Base-by-base conservation (phyloP, 1,284 basidiomycete species). In the Waitea zeae region DNA sequence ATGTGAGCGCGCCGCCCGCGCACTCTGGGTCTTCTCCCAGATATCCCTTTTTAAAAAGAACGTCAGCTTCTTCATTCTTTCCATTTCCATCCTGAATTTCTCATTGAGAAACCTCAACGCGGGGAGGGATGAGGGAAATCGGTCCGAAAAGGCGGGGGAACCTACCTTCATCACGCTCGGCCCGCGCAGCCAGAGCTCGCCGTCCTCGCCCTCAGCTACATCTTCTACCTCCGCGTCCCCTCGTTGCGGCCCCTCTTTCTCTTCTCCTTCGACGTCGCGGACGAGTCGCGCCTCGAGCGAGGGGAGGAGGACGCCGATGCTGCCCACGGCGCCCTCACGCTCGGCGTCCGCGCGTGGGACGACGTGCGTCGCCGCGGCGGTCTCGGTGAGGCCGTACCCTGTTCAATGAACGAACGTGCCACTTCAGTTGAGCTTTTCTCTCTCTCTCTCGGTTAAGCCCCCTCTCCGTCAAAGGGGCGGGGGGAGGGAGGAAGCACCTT, bases 311-410 rank as follows among this genome's bases (percentile, higher is more conserved):
- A 15, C 13, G 4, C 34, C 34, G 20, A 35, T 29, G 6, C 19
- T 22, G 11, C 34, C 34, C 17, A 27, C 45, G 42, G 70, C 70
- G n/a, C n/a, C n/a, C n/a, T n/a, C n/a, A 20, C 57, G 49, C 17
- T 53, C 38, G 3, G 50, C 52, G 29, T 65, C 52, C 2, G 49
- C 37, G 0, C 47, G 31, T 3, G 61, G 63, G 2, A 74, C 49
- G 1, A 74, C 28, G 38, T 68, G 64, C 0, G 67, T 57, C 5
- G 68, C 66, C 0, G 80, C 78, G 0, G 75, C 76, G 3, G 77
- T 80, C 53, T 87, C 84, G 1, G 81, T 86, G 12, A 88, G 56
- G 9, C 84, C 82, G 43, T 80, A 88, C 0, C 75, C 70, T 79
- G 45, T 13, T 20, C 18, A 33, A 11, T n/a, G 28, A 9, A 5